Evolutionary conservation across 495 filamentous ascomycete genomes (phyloP).

Genomic region (Apiosordaria backusii): DNA sequence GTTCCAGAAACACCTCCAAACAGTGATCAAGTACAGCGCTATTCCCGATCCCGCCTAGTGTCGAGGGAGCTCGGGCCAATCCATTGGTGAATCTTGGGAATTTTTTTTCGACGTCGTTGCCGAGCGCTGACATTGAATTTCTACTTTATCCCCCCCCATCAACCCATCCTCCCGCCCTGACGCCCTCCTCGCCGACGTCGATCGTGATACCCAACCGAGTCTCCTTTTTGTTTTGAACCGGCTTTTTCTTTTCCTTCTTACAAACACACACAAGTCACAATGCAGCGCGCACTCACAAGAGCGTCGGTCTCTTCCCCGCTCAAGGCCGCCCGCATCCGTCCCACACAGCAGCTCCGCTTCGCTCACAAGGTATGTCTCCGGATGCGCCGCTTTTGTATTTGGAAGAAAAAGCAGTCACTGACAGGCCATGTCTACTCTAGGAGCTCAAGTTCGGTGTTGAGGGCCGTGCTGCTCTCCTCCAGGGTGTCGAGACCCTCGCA

Average conservation of each 20-base stretch:
- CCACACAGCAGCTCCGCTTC: constrained; percentile 82
- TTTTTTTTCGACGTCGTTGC: constrained; percentile 28
- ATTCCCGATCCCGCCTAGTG: constrained; percentile 23
- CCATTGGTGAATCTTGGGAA: constrained; percentile 22
- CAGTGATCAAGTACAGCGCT: constrained; percentile 13
- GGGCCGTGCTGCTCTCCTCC: constrained; percentile 79
- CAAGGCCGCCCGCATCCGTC: constrained; percentile 55
- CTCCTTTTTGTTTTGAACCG: constrained; percentile 11
- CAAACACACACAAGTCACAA: constrained; percentile 27
- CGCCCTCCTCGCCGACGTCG: constrained; percentile 14
- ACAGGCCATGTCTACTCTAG: constrained; percentile 42
- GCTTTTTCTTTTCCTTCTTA: constrained; percentile 14
- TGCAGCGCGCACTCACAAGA: constrained; percentile 51
- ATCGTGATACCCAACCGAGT: constrained; percentile 23
- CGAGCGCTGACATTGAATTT: constrained; percentile 21
- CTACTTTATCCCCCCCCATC: constrained; percentile 18
- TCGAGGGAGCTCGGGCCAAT: constrained; percentile 32
- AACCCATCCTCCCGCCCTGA: constrained; percentile 12
- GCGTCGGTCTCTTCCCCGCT: constrained; percentile 63
- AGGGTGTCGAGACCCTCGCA: constrained; percentile 94
- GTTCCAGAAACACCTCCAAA: constrained; percentile 33
- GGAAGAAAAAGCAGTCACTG: constrained; percentile 19
- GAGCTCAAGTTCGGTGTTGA: constrained; percentile 99
- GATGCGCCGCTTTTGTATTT: constrained; percentile 13
- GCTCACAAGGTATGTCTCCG: constrained; percentile 77